phyloP scores from a whole-genome alignment of 352 stramenopile species.

The Plasmopara muralis region DNA sequence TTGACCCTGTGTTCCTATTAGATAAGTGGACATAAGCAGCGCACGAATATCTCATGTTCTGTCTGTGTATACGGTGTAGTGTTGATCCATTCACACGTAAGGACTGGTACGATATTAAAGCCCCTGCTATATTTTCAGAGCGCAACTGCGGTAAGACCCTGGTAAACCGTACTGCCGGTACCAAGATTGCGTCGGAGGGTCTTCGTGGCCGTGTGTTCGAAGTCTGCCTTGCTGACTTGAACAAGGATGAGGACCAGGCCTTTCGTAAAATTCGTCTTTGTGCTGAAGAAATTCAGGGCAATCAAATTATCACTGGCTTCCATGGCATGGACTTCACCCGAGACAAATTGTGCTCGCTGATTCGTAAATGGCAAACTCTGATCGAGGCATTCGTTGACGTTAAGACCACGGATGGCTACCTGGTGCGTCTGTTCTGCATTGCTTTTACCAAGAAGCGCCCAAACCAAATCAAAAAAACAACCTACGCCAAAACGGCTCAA shows the following conservation, averaged over 20 bases:
- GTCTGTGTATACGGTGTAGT: slow-evolving; percentile 28
- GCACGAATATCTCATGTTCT: slow-evolving; percentile 3
- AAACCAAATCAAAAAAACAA: slow-evolving; percentile 99
- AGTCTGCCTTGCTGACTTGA: slow-evolving; percentile 97
- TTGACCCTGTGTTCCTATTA: too few relatives aligned
- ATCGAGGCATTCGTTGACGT: slow-evolving; percentile 99
- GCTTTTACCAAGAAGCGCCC: slow-evolving; percentile 99
- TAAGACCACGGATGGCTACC: slow-evolving; percentile 99
- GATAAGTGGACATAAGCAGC: too few relatives aligned
- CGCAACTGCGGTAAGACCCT: slow-evolving; percentile 98
- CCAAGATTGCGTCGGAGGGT: slow-evolving; percentile 97
- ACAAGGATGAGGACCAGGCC: slow-evolving; percentile 96
- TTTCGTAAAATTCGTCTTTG: slow-evolving; percentile 99
- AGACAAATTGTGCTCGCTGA: slow-evolving; percentile 99
- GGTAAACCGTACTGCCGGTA: slow-evolving; percentile 95
- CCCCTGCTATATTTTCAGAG: slow-evolving; percentile 96
- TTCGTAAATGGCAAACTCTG: slow-evolving; percentile 99
- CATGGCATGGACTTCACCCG: slow-evolving; percentile 93
- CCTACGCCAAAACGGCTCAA: slow-evolving; percentile 97
- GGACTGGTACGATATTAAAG: slow-evolving; percentile 96
- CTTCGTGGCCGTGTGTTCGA: slow-evolving; percentile 99
- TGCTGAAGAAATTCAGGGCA: slow-evolving; percentile 96
- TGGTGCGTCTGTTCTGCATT: slow-evolving; percentile 99
- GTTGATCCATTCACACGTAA: slow-evolving; percentile 99
- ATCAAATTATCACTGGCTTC: slow-evolving; percentile 82